phyloP scores from a whole-genome alignment of 257 asterid genomes.

The Solanum sparsipilum region DNA sequence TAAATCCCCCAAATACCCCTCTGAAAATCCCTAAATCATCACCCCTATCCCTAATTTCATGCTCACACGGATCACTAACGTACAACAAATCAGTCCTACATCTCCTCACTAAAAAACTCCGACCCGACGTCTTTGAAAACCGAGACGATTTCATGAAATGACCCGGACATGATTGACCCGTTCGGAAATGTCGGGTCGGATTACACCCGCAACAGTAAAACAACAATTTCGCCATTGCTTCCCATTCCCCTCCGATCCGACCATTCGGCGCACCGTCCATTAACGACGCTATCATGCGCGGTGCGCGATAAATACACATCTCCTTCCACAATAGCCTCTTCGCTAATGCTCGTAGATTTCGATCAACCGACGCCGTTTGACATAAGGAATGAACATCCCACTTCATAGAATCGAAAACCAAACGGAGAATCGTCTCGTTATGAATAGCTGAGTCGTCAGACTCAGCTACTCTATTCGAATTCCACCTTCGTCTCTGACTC shows the following conservation, averaged over 20 bases:
- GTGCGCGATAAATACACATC: slow-evolving; percentile 56
- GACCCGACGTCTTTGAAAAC: slow-evolving; percentile 81
- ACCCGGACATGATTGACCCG: slow-evolving; percentile 25
- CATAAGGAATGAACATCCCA: slow-evolving; percentile 64
- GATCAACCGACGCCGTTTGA: slow-evolving; percentile 32
- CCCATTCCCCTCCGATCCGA: slow-evolving; percentile 57
- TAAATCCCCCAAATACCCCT: slow-evolving; percentile 64
- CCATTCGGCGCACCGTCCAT: slow-evolving; percentile 21
- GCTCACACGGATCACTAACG: slow-evolving; percentile 90
- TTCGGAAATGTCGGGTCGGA: slow-evolving; percentile 32
- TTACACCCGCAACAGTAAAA: slow-evolving; percentile 72
- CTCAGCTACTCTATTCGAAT: neutral
- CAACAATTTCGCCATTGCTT: slow-evolving; percentile 58
- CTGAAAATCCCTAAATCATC: slow-evolving; percentile 57
- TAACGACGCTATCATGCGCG: slow-evolving; percentile 36
- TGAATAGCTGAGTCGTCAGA: slow-evolving; percentile 22
- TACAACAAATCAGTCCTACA: slow-evolving; percentile 61
- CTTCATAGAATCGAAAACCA: slow-evolving; percentile 36
- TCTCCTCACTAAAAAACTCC: slow-evolving; percentile 41
- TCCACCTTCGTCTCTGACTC: slow-evolving; percentile 15
- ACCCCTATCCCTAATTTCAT: slow-evolving; percentile 11
- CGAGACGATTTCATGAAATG: slow-evolving; percentile 55
- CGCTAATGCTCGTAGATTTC: slow-evolving; percentile 55
- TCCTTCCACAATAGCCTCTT: slow-evolving; percentile 64
- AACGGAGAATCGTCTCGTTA: slow-evolving; percentile 41